These are phyloP conservation scores for Fusarium clavum DNA, from an alignment of 2,329 filamentous ascomycete genomes.

Conservation along the genomic window DNA sequence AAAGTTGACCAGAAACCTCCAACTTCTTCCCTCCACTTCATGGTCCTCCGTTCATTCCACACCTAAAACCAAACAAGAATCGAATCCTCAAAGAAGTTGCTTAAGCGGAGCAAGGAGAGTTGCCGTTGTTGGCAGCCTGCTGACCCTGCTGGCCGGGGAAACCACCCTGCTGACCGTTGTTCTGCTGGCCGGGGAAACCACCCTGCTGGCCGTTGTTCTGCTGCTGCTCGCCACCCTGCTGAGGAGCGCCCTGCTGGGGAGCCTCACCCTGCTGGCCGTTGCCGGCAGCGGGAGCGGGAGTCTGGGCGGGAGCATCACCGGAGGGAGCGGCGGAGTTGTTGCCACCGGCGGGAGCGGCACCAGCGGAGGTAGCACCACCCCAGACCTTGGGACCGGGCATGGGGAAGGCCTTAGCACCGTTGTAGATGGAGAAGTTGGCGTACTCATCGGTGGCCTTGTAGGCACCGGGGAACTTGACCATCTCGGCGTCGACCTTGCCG, in stretches of 20 bases:
- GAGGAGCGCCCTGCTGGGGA: background rate
- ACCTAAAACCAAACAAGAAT: slow-evolving; percentile 11
- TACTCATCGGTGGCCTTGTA: slow-evolving; percentile 21
- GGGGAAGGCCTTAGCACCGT: slow-evolving; percentile 20
- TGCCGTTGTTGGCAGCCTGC: background rate
- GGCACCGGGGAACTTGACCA: slow-evolving; percentile 26
- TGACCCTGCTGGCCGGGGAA: too few relatives aligned
- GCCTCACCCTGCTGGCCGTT: background rate
- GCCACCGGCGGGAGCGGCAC: background rate
- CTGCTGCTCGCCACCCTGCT: background rate
- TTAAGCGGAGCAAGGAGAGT: slow-evolving; percentile 23
- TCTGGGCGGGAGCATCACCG: background rate
- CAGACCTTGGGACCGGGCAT: slow-evolving; percentile 26
- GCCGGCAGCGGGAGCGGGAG: background rate
- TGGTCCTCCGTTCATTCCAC: slow-evolving; percentile 11
- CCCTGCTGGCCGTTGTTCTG: slow-evolving; percentile 1
- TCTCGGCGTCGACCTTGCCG: slow-evolving; percentile 23
- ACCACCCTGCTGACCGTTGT: background rate
- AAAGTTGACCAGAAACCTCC: slow-evolving; percentile 20
- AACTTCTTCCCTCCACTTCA: slow-evolving; percentile 7
- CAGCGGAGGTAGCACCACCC: background rate
- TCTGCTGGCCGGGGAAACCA: background rate
- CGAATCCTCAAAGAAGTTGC: background rate
- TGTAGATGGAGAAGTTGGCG: slow-evolving; percentile 30
- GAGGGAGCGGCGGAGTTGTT: background rate